Base-by-base conservation (phyloP, 2,329 filamentous ascomycete genomes). In the Rhytidhysteron rufulum region DNA sequence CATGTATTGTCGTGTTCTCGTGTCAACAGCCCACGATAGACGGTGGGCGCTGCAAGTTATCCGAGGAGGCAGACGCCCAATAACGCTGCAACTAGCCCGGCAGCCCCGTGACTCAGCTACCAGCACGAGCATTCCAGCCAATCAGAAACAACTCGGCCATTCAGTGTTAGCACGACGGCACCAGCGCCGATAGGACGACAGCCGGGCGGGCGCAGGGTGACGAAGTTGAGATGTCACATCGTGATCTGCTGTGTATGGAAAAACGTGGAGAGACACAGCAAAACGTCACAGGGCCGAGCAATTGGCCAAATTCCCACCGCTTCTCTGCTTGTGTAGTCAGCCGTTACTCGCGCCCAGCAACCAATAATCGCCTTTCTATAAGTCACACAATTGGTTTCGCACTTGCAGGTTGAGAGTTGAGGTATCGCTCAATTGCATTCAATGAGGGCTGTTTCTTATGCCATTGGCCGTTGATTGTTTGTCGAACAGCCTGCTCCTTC, bases 131-230 rank as follows among this genome's bases (percentile, higher is more conserved):
- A n/a, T n/a, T n/a, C n/a, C n/a, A n/a, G n/a, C n/a, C n/a, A n/a
- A n/a, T n/a, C n/a, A n/a, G n/a, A n/a, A n/a, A n/a, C n/a, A n/a
- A n/a, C n/a, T n/a, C n/a, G n/a, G n/a, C n/a, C n/a, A n/a, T n/a
- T n/a, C n/a, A n/a, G n/a, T n/a, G n/a, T n/a, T n/a, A n/a, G n/a
- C 24, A 27, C 13, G 24, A 27, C 35, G 35, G 35, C n/a, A 37
- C 20, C 35, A 17, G 13, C 35, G 35, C 35, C 35, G 24, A 37
- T 37, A 37, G 35, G n/a, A n/a, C n/a, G n/a, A n/a, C n/a, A n/a
- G 35, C 15, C 9, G 15, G 20, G 17, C 3, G 5, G 16, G 13
- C 16, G 35, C 24, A 15, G 25, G 16, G 35, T 30, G 35, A 30
- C 35, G 35, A 37, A 20, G 35, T 37, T 30, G 10, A 10, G 15